Conservation (phyloP, 495 filamentous ascomycete species). For the Clohesyomyces aquaticus region DNA sequence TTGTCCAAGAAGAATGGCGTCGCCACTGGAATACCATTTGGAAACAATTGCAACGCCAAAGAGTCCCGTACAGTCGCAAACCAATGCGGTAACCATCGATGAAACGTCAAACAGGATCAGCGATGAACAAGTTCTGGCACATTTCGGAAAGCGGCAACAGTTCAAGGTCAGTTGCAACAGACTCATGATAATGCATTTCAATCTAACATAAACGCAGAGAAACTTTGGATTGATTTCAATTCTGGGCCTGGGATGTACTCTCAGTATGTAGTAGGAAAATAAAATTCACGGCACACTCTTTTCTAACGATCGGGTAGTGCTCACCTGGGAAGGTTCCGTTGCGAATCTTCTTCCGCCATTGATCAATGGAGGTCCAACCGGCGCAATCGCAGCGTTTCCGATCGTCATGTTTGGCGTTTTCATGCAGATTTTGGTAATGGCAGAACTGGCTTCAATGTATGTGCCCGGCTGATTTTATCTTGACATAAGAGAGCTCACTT, state of each 20-base stretch:
- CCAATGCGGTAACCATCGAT: not conserved
- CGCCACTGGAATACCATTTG: not conserved
- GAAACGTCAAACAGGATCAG: not conserved
- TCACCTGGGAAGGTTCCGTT: conserved; percentile 24
- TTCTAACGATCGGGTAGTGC: conserved; percentile 3
- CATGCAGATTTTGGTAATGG: conserved; percentile 12
- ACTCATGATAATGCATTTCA: not conserved
- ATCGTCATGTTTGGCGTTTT: conserved; percentile 14
- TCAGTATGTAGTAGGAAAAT: conserved; percentile 14
- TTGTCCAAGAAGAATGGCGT: not conserved
- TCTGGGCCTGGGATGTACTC: conserved; percentile 16
- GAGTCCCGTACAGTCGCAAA: not conserved
- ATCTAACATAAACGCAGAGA: conserved; percentile 11
- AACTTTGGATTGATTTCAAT: conserved; percentile 24
- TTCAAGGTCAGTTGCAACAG: conserved; percentile 17
- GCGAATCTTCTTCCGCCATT: conserved; percentile 9
- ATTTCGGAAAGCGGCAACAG: conserved; percentile 28
- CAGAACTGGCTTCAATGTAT: conserved; percentile 32
- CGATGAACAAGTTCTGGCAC: conserved; percentile 23
- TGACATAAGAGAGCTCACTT: not conserved
- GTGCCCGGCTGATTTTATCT: not conserved
- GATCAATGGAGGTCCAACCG: conserved; percentile 27
- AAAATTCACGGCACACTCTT: not conserved
- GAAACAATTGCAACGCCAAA: not conserved
- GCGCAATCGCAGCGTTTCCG: conserved; percentile 1